phyloP scores from a whole-genome alignment of 176 grass and related monocot species.

The Cenchrus fungigraminus region DNA sequence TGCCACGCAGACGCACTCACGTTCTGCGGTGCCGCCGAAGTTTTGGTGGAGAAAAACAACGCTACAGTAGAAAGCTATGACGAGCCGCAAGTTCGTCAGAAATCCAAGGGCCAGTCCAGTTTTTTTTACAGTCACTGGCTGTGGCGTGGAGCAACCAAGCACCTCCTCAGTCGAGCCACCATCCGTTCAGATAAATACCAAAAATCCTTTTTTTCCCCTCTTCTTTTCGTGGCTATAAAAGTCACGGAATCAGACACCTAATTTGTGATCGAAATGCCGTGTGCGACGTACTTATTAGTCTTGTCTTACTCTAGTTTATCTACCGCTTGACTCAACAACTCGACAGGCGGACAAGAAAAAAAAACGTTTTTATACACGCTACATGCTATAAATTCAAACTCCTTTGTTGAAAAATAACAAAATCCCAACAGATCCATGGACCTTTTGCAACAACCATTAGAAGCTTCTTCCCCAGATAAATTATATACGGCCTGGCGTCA shows the following conservation, averaged over 20 bases:
- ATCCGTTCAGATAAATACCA: not conserved
- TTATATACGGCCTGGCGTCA: not conserved
- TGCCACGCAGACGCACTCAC: no score
- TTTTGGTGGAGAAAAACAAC: no score
- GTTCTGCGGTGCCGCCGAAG: no score
- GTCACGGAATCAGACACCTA: not conserved
- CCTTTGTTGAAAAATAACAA: not conserved
- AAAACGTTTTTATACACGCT: not conserved
- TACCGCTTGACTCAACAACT: not conserved
- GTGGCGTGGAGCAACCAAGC: no score
- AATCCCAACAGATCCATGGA: not conserved
- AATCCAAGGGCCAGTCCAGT: no score
- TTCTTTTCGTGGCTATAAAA: not conserved
- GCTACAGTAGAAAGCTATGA: no score
- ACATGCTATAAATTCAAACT: not conserved
- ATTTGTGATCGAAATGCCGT: not conserved
- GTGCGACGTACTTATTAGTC: not conserved
- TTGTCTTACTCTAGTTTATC: not conserved
- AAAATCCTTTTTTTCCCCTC: not conserved
- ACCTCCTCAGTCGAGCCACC: no score
- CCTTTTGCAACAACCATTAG: slow-evolving; percentile 6
- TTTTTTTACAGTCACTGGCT: no score
- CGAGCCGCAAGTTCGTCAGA: no score
- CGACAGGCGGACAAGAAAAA: no score
- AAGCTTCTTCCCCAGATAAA: not conserved